Conservation (phyloP, 345 rosid genomes). For the Aquilaria sinensis region DNA sequence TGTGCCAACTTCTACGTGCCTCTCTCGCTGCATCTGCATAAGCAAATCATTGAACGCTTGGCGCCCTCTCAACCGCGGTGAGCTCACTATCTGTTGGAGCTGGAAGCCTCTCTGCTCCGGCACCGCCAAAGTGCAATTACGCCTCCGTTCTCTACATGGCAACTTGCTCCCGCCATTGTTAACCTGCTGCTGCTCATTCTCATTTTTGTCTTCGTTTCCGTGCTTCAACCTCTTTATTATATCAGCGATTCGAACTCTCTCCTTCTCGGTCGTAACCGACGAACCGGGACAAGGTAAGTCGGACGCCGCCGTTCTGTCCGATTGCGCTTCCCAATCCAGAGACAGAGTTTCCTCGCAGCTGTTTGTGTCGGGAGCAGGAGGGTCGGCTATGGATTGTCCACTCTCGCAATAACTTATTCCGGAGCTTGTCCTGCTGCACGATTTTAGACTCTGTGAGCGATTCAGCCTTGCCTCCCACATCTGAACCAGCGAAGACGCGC, state of each 20-base stretch:
- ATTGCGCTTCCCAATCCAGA: constrained; percentile 28
- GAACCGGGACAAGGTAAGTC: constrained; percentile 15
- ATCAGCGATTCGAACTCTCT: constrained; percentile 57
- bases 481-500: constrained; percentile 86
- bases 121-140: constrained; percentile 10
- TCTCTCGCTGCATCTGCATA: constrained; percentile 46
- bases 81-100: constrained; percentile 24
- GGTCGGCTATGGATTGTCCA: constrained; percentile 13
- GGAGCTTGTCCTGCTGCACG: constrained; percentile 20
- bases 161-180: constrained; percentile 8
- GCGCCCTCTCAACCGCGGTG: constrained; percentile 67
- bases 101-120: constrained; percentile 18
- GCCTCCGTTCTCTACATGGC: constrained; percentile 24
- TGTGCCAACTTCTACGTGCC: constrained; percentile 42
- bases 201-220: constrained; percentile 16
- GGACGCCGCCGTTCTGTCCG: constrained; percentile 12
- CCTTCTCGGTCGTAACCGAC: constrained; percentile 34
- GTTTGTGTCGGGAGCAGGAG: background rate
- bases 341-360: constrained; percentile 15
- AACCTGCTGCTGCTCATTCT: constrained; percentile 10
- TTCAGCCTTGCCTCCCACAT: constrained; percentile 87
- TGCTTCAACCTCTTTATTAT: constrained; percentile 47
- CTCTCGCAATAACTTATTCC: constrained; percentile 15
- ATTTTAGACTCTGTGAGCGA: constrained; percentile 26
- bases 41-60: constrained; percentile 77